Percentiles rank a stretch among this genome's conserved stretches.
phyloP scores from a whole-genome alignment of 306 rosid genomes.

The Canavalia ensiformis region DNA sequence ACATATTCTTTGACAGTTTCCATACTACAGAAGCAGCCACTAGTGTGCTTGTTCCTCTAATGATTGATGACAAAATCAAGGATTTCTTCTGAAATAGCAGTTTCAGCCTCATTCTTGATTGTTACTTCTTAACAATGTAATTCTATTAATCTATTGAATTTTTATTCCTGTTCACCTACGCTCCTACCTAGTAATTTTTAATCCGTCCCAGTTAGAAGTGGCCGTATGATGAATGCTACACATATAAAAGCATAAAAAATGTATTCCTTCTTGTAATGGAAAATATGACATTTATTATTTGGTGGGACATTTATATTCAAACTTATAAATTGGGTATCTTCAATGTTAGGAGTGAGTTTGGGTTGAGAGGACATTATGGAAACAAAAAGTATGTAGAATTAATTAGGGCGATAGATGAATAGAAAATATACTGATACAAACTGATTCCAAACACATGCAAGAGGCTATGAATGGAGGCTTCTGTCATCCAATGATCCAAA shows the following conservation, averaged over 20 bases:
- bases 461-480: too few species aligned
- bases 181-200: background rate
- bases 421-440: too few species aligned
- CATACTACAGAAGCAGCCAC: conserved; percentile 70
- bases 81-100: conserved; percentile 54
- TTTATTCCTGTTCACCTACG: background rate
- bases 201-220: background rate
- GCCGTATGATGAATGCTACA: background rate
- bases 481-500: too few species aligned
- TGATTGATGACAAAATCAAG: conserved; percentile 46
- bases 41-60: conserved; percentile 41
- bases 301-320: background rate
- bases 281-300: background rate
- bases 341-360: background rate
- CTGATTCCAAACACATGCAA: too few species aligned
- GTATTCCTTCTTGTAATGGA: background rate
- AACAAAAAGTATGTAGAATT: background rate
- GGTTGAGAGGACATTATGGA: background rate
- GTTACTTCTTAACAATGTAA: background rate
- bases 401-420: background rate
- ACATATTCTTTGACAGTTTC: conserved; percentile 78
- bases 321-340: background rate
- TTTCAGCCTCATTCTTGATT: background rate
- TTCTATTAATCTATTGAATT: background rate
- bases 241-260: background rate